These are phyloP conservation scores for Hypoxylon fuscum DNA, from an alignment of 495 filamentous ascomycete species.

Conservation along the genomic window DNA sequence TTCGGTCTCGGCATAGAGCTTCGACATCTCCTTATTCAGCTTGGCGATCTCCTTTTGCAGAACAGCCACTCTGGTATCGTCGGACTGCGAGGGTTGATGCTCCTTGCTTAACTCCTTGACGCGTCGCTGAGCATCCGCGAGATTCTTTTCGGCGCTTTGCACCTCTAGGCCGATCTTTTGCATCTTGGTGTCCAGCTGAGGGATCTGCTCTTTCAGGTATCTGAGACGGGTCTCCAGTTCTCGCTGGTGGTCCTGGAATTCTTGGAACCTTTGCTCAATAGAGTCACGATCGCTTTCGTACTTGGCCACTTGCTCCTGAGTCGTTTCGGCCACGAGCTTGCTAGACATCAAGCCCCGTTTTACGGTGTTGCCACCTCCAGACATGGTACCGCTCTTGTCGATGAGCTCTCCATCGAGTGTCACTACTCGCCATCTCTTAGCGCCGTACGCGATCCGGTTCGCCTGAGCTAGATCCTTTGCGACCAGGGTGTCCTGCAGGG, in stretches of 20 bases:
- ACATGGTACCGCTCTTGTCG: slow-evolving; percentile 98
- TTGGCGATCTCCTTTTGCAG: slow-evolving; percentile 80
- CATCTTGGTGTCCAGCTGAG: slow-evolving; percentile 84
- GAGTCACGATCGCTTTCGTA: slow-evolving; percentile 87
- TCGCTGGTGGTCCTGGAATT: slow-evolving; percentile 80
- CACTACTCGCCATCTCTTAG: slow-evolving; percentile 91
- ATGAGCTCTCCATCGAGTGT: slow-evolving; percentile 95
- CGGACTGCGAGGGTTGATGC: slow-evolving; percentile 79
- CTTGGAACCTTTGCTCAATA: slow-evolving; percentile 79
- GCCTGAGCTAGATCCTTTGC: slow-evolving; percentile 92
- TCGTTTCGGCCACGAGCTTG: slow-evolving; percentile 84
- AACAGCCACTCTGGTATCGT: slow-evolving; percentile 72
- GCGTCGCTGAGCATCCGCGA: slow-evolving; percentile 83
- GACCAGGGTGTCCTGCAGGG: slow-evolving; percentile 91
- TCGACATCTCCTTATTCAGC: slow-evolving; percentile 79
- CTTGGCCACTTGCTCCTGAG: slow-evolving; percentile 86
- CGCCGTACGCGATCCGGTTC: slow-evolving; percentile 95
- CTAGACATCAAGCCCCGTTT: slow-evolving; percentile 94
- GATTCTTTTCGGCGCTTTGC: slow-evolving; percentile 83
- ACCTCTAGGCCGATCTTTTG: slow-evolving; percentile 92
- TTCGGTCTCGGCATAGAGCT: slow-evolving; percentile 79
- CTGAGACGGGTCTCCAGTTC: slow-evolving; percentile 77
- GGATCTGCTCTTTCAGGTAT: slow-evolving; percentile 81
- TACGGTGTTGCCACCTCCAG: slow-evolving; percentile 88
- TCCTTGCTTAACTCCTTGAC: slow-evolving; percentile 82